Base-by-base conservation (phyloP, 371 early-diverging fungal genomes). In the Actinomortierella ambigua region DNA sequence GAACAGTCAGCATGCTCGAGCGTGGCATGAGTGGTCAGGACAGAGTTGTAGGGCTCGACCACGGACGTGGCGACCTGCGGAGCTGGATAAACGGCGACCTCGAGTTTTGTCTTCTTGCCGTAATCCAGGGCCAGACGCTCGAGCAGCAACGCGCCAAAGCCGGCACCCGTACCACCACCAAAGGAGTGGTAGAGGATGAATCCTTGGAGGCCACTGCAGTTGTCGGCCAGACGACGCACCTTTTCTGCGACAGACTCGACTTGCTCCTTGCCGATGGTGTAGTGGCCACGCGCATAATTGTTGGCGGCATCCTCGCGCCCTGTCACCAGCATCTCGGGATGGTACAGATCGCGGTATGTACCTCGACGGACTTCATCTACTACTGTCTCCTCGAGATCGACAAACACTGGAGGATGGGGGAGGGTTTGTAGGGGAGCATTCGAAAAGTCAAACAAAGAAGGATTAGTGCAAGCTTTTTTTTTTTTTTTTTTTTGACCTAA, bases 271-370 rank as follows among this genome's bases (percentile, higher is more conserved):
- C 99, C 99, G 68, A 97, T 91, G 54, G 99, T 98, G 88, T 98
- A 99, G 86, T 99, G 98, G 69, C 99, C 99, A 87, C 98, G 93
- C 52, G 99, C 99, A 80, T 98, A 99, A 91, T 98, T 98, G 90
- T 99, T 98, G 79, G 98, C 99, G 23, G 99, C 99, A 81, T 98
- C 99, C 82, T 98, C 98, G 87, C 98, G 97, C 67, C 99, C 99
- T 63, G 92, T 91, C 81, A 99, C 97, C 77, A 99, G 85, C 86
- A 95, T 95, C 75, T 95, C 94, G 55, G 99, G 99, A 85, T 99
- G 99, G 90, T 96, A 99, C 57, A 99, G 86, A 69, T 85, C 82
- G 62, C 90, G 86, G 85, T 93, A 97, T 69, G 91, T 88, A 58
- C 94, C 91, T 48, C 84, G 88, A 57, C 95, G 91, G 75, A 97